Conservation (phyloP, 2,329 filamentous ascomycete species). For the Monilinia polystroma region DNA sequence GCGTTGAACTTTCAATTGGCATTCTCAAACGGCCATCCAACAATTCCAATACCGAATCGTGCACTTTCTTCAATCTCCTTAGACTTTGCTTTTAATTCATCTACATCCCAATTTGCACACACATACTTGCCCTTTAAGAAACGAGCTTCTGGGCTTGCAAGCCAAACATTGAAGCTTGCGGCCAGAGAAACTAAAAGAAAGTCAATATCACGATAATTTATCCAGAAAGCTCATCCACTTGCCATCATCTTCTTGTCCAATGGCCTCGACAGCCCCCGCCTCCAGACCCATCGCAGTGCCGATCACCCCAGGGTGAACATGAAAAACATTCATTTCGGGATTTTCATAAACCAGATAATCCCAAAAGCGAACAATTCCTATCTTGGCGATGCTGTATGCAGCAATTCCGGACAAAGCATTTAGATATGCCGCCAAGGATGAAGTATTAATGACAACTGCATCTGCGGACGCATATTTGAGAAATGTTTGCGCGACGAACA, state of each 20-base stretch:
- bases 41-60: constrained; percentile 29
- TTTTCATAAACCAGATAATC: constrained; percentile 25
- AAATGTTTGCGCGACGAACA: neutral
- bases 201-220: constrained; percentile 27
- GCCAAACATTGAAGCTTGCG: constrained; percentile 33
- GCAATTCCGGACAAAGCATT: neutral
- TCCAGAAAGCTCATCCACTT: constrained; percentile 26
- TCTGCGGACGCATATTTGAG: neutral
- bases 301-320: constrained; percentile 41
- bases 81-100: constrained; percentile 47
- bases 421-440: neutral
- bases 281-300: constrained; percentile 38
- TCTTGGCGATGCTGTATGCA: neutral
- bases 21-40: constrained; percentile 28
- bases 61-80: constrained; percentile 34
- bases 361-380: neutral
- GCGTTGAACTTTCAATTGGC: neutral
- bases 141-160: constrained; percentile 43
- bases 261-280: constrained; percentile 30
- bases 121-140: constrained; percentile 50
- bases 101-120: constrained; percentile 53
- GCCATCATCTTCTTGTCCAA: constrained; percentile 38
- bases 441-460: neutral
- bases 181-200: constrained; percentile 31
- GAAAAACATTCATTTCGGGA: constrained; percentile 38